Base-by-base conservation (phyloP, 2,329 filamentous ascomycete genomes). In the Fonsecaea multimorphosa region DNA sequence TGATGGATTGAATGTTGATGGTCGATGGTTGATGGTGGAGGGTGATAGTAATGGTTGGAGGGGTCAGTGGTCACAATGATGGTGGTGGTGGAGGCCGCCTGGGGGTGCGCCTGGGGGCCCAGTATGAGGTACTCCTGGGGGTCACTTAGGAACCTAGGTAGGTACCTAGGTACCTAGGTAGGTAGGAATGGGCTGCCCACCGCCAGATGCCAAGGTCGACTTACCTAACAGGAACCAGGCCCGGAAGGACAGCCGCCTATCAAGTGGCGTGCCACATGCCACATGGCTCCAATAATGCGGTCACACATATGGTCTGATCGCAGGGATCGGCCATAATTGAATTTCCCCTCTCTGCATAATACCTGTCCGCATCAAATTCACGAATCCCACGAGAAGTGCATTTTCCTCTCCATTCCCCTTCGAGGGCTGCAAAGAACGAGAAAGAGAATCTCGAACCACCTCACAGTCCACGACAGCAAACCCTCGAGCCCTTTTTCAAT, bases 221-320 rank as follows among this genome's bases (percentile, higher is more conserved):
- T 60, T 60, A 60, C 58, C 38, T 60, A 60, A 60, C 31, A 51
- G 32, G 46, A 60, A 60, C 58, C 19, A 24, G 44, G 31, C 38
- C 24, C 16, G 22, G 38, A 40, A 36, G 24, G 19, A 8, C n/a
- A 60, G 29, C 58, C 58, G 58, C 58, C 58, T 60, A 60, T 60
- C 58, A 60, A 36, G 32, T 6, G 32, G 34, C 36, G 44, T 14
- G 12, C 11, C 22, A 19, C 32, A 5, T 49, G 58, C 58, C 58
- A 60, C 58, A 60, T 60, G 58, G 58, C 58, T 51, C 27, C n/a
- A 32, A 22, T 34, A 36, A 60, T 60, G 58, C 58, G 44, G 58
- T 52, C 46, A 51, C 40, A 51, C 44, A 36, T 24, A 49, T 24
- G 19, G 44, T 49, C 44, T 49, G 44, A 49, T 49, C n/a, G n/a